Evolutionary conservation across 345 rosid species (phyloP), one percentile per base, ranked within the genome.

Genomic region (Corymbia maculata): DNA sequence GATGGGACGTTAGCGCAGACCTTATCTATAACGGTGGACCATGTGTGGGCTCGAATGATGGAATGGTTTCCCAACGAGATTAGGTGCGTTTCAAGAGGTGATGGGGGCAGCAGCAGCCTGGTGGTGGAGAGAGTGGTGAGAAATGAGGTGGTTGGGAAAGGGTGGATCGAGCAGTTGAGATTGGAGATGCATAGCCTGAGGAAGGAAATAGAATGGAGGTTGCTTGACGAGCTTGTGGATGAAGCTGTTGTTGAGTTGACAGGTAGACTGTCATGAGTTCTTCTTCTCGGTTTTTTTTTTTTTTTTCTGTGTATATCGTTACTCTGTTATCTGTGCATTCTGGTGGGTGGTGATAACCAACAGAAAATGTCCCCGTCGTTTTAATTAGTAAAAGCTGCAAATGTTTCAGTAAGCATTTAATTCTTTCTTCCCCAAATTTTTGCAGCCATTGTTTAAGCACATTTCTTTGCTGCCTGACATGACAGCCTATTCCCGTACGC

Each of bases 171-270:
- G 86, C 87, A 86, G 70, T 90, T 92, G 92, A 93, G 92, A 90
- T 21, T 86, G 87, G 97, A 95, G 93, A 85, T 92, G 85, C 94
- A 95, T 88, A 91, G 89, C 59, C 80, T 95, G 89, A 93, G 95
- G 64, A 52, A 64, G 87, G 95, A 95, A 86, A 94, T 97, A 86
- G 97, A 94, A 91, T 87, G 91, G 91, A 92, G 90, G 86, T 89
- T 98, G 92, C 92, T 97, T 88, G 92, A 93, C 87, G 98, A 98
- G 89, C 95, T 97, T 53, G 94, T 97, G 89, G 94, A 94, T 89
- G 99, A 98, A 89, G 93, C 96, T 51, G 96, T 97, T 86, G 90
- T 90, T 42, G 95, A 94, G 86, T 86, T 95, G 89, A 91, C 93
- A 80, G 90, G 91, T 86, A 88, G 89, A 87, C 85, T 87, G 80